Conservation (phyloP, 257 asterid genomes). For the Agastache rugosa region DNA sequence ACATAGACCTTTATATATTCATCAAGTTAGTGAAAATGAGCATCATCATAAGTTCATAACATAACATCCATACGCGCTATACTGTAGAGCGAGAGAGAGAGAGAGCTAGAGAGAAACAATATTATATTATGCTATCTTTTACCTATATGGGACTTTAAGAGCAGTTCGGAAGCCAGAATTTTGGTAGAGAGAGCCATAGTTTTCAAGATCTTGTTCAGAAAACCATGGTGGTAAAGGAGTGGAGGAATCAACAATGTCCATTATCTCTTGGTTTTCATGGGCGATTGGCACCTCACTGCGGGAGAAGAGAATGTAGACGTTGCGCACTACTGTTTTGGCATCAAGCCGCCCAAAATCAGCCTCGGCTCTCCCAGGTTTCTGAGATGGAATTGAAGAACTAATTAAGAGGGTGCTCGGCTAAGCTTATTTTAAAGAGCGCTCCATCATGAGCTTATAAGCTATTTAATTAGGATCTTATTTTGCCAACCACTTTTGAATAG, state of each 20-base stretch:
- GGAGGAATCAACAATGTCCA: conserved; percentile 59
- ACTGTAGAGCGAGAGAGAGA: not conserved
- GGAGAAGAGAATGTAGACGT: conserved; percentile 53
- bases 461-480: no score
- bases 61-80: no score
- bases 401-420: no score
- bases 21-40: conserved; percentile 3
- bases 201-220: conserved; percentile 57
- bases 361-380: conserved; percentile 66
- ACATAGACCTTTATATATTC: conserved; percentile 40
- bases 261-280: conserved; percentile 51
- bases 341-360: conserved; percentile 61
- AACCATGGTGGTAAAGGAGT: conserved; percentile 66
- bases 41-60: no score
- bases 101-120: no score
- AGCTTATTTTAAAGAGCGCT: no score
- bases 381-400: not conserved
- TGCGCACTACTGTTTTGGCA: conserved; percentile 47
- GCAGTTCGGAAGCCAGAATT: conserved; percentile 71
- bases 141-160: conserved; percentile 71
- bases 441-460: no score
- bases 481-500: no score
- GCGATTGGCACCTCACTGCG: conserved; percentile 51
- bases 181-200: conserved; percentile 57
- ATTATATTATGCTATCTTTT: not conserved